Conservation (phyloP, 2,329 filamentous ascomycete species). For the Trichoderma sp. region DNA sequence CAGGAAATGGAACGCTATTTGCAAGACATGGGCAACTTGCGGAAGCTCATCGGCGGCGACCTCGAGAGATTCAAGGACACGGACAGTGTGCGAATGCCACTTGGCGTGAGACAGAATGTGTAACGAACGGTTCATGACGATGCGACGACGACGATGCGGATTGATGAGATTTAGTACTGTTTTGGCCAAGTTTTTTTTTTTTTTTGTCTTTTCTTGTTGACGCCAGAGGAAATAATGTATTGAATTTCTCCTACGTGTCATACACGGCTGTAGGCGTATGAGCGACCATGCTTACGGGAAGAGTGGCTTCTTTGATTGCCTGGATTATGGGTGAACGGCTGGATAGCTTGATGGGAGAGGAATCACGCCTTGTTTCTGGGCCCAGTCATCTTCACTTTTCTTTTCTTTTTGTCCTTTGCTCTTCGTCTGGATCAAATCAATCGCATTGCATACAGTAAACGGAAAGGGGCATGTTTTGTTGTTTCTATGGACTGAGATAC, state of each 20-base stretch:
- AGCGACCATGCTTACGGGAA: not conserved
- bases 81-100: slow-evolving; percentile 52
- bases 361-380: not conserved
- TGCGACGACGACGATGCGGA: not conserved
- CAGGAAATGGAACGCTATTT: slow-evolving; percentile 82
- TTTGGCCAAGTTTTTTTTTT: not conserved
- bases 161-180: not conserved
- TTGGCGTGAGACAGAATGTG: slow-evolving; percentile 44
- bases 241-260: not conserved
- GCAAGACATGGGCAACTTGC: slow-evolving; percentile 71
- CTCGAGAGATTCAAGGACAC: slow-evolving; percentile 63
- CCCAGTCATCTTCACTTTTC: not conserved
- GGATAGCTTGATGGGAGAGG: not conserved
- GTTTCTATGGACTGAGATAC: not conserved
- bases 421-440: not conserved
- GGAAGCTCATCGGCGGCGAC: slow-evolving; percentile 68
- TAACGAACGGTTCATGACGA: slow-evolving; percentile 22
- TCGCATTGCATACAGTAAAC: not conserved
- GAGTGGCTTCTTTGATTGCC: not conserved
- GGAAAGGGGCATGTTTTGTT: not conserved
- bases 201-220: not conserved
- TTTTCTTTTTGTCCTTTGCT: not conserved
- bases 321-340: not conserved
- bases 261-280: not conserved
- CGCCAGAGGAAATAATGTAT: not conserved